Evolutionary conservation across 257 asterid species (phyloP).

Genomic region (Solanum ahanhuiri): DNA sequence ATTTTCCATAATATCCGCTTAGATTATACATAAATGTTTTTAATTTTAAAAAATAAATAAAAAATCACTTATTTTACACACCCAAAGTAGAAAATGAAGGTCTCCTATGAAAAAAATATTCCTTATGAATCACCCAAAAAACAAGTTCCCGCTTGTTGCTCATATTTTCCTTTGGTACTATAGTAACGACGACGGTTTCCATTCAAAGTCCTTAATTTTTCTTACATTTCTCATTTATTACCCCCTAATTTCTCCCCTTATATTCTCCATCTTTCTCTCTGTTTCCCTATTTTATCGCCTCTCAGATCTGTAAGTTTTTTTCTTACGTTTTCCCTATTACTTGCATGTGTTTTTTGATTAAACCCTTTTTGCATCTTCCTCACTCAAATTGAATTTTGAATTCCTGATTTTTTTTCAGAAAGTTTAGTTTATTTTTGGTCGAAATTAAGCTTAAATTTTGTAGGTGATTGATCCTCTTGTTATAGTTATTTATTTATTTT

Average conservation of each 20-base stretch:
- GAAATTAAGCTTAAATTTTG: neutral
- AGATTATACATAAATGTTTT: no score
- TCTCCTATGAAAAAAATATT: slow-evolving; percentile 4
- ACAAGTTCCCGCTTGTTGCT: slow-evolving; percentile 42
- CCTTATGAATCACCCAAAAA: neutral
- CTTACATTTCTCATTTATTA: neutral
- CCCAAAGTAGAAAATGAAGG: neutral
- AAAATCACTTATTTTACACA: neutral
- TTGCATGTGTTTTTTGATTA: neutral
- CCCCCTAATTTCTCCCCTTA: neutral
- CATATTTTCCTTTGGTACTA: neutral
- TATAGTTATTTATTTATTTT: neutral
- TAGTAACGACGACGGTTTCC: slow-evolving; percentile 25
- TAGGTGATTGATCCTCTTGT: neutral
- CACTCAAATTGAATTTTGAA: neutral
- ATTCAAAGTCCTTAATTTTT: slow-evolving; percentile 7
- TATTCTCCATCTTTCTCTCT: neutral
- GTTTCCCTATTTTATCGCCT: neutral
- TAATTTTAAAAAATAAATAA: no score
- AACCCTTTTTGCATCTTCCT: neutral
- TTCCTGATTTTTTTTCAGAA: neutral
- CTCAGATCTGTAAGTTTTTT: slow-evolving; percentile 12
- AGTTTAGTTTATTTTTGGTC: neutral
- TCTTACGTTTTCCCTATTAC: neutral
- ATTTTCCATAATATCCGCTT: no score